These are phyloP conservation scores for Aegilops bicornis DNA, from an alignment of 176 grass and related monocot species.

Conservation along the genomic window DNA sequence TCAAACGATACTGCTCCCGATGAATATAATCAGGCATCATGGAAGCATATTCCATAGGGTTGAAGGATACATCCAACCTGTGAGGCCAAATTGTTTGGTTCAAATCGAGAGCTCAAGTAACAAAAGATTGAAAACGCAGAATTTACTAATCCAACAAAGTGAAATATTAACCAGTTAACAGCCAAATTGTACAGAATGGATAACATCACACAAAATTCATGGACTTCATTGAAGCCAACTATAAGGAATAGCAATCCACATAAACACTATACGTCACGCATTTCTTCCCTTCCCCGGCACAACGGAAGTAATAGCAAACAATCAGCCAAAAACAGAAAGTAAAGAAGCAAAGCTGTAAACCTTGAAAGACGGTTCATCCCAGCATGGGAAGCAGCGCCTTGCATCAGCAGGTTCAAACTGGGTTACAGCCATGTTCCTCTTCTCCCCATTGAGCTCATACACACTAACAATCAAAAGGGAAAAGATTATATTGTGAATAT, in stretches of 20 bases:
- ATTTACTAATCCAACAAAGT: background rate
- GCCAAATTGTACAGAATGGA: background rate
- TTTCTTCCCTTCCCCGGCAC: background rate
- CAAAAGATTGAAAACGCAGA: constrained; percentile 1
- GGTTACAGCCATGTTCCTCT: constrained; percentile 91
- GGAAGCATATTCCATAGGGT: constrained; percentile 10
- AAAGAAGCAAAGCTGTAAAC: constrained; percentile 32
- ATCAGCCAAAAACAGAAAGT: background rate
- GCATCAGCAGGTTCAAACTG: constrained; percentile 88
- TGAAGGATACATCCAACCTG: background rate
- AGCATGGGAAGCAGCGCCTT: constrained; percentile 83
- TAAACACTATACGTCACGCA: background rate
- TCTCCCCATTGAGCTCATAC: constrained; percentile 84
- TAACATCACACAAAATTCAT: background rate
- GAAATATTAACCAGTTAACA: constrained; percentile 16
- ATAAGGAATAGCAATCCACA: background rate
- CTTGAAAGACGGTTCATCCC: constrained; percentile 95
- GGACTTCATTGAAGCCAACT: background rate
- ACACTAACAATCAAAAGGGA: constrained; percentile 43
- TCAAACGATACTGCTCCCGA: background rate
- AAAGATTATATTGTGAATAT: background rate
- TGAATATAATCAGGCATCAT: background rate
- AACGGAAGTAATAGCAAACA: background rate
- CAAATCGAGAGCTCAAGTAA: background rate
- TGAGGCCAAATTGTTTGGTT: background rate